These are phyloP conservation scores for Apiotrichum gracile DNA, from an alignment of 1,284 basidiomycete genomes.

Conservation along the genomic window DNA sequence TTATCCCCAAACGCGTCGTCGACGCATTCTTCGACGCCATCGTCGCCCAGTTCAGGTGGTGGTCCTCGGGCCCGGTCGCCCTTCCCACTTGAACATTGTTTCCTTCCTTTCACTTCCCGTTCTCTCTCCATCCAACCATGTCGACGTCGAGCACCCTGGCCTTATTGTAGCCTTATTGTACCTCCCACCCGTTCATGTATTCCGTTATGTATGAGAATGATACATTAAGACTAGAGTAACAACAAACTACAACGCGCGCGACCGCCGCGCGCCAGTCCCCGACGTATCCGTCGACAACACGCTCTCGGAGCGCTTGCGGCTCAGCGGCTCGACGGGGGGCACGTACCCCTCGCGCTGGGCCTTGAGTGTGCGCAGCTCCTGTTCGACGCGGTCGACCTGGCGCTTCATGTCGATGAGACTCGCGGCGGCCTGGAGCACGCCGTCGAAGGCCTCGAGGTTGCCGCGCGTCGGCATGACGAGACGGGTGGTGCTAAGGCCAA, in stretches of 20 bases:
- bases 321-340: conserved; percentile 19
- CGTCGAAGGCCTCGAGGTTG: conserved; percentile 67
- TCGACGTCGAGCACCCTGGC: no score
- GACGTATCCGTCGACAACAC: conserved; percentile 34
- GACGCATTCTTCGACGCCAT: no score
- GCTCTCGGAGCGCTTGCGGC: conserved; percentile 24
- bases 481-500: conserved; percentile 64
- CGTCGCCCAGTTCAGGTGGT: no score
- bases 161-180: no score
- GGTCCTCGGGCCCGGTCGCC: no score
- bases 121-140: no score
- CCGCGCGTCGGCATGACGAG: conserved; percentile 86
- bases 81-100: no score
- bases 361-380: conserved; percentile 68
- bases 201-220: not conserved
- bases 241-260: conserved; percentile 5
- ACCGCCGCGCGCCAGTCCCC: conserved; percentile 15
- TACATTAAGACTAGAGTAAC: not conserved
- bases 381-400: conserved; percentile 74
- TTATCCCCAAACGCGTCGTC: no score
- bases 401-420: conserved; percentile 79
- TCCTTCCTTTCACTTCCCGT: no score
- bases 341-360: conserved; percentile 55
- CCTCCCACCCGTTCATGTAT: no score
- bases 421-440: conserved; percentile 63